A percentile compares a stretch with the other conserved stretches of the same genome.
These are phyloP conservation scores for Peniophora sp. DNA, from an alignment of 1,284 basidiomycete genomes.

Conservation along the genomic window DNA sequence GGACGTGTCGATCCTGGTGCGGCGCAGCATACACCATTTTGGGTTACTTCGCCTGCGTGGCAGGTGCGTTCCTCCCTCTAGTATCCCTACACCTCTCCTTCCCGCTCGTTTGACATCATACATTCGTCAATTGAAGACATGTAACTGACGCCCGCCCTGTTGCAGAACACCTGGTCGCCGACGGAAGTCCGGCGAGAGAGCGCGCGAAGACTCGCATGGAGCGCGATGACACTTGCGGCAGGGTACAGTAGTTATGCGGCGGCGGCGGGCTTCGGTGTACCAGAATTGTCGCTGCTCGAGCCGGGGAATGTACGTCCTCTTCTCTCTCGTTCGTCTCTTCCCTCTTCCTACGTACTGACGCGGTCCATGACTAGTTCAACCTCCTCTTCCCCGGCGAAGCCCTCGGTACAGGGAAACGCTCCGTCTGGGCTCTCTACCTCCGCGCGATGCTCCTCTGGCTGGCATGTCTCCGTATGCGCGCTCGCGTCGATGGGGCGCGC, in stretches of 20 bases:
- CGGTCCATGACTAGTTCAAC: conserved; percentile 38
- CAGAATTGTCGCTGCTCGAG: conserved; percentile 54
- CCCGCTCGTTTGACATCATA: too few relatives aligned
- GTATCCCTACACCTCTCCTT: too few relatives aligned
- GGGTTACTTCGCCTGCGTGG: conserved; percentile 61
- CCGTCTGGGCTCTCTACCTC: conserved; percentile 65
- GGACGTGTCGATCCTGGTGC: conserved; percentile 39
- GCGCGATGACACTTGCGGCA: conserved; percentile 50
- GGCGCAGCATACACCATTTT: conserved; percentile 49
- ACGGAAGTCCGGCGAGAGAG: conserved; percentile 62
- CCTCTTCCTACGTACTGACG: background rate
- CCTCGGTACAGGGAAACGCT: conserved; percentile 42
- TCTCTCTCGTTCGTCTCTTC: conserved; percentile 1
- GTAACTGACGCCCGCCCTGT: too few relatives aligned
- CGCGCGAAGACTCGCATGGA: conserved; percentile 68
- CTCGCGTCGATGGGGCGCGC: too few relatives aligned
- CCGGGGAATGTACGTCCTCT: conserved; percentile 60
- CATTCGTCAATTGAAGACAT: too few relatives aligned
- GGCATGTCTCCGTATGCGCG: conserved; percentile 53
- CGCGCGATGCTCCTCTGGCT: conserved; percentile 67
- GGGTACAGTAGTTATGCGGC: conserved; percentile 55
- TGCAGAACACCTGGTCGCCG: conserved; percentile 44
- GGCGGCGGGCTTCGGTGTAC: conserved; percentile 29
- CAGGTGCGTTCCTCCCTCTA: too few relatives aligned
- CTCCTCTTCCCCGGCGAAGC: conserved; percentile 65